Base-by-base conservation (phyloP, 352 stramenopile genomes). In the Phytophthora cactorum region DNA sequence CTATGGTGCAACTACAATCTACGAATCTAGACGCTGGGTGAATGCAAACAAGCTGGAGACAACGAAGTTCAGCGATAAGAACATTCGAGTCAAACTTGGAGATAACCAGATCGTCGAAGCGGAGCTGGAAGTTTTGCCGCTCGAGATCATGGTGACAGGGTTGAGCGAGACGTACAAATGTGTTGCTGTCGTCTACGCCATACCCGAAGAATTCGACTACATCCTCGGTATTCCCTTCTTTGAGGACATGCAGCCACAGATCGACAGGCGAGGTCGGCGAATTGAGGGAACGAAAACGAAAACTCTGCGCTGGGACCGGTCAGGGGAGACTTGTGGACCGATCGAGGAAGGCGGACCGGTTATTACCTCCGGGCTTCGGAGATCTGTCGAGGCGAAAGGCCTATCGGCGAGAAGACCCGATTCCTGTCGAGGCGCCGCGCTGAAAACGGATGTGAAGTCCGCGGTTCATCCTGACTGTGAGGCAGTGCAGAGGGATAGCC, bases 221-320 rank as follows among this genome's bases (percentile, higher is more conserved):
- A 22, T 22, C 17, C 17, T 22, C 0, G 17, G 17, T 11, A 50
- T 67, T 28, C 51, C 59, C 12, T 67, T 54, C 22, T 60, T 67
- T 29, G 50, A 67, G 39, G 51, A 67, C 15, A 39, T 56, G 43
- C 60, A 67, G 34, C 41, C 43, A 0, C 8, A 38, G 9, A 61
- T 61, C 14, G 51, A 67, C 44, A 57, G 60, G 51, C 52, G 22
- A 34, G 32, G 32, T 61, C 31, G 60, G 36, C 3, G 29, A 10
- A 60, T 66, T 15, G 27, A 60, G 55, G 29, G 59, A 61, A 57
- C 50, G 43, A 51, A 59, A 22, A 50, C 34, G 17, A 22, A 22
- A 22, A 22, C 17, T 39, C 9, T 39, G 34, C 12, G 34, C 34
- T 39, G 34, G 34, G 7, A 39, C 0, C 9, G 0, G 12, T 14